Percentiles rank a stretch among this genome's conserved stretches.
These are phyloP conservation scores for Yamadazyma aaseri DNA, from an alignment of 1,139 yeast species.

Conservation along the genomic window DNA sequence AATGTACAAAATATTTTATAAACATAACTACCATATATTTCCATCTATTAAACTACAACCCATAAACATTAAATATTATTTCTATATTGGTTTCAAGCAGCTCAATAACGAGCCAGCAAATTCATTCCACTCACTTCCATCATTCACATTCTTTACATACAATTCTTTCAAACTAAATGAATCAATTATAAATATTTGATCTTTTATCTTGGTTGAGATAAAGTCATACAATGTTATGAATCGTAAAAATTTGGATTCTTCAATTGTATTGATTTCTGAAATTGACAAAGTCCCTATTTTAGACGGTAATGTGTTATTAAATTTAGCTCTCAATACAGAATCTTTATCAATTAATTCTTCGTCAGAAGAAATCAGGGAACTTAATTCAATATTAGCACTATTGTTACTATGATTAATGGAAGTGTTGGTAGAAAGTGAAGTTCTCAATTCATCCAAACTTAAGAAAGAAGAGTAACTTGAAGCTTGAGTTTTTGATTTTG, in stretches of 20 bases:
- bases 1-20: slow-evolving; percentile 2
- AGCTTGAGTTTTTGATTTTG: slow-evolving; percentile 7
- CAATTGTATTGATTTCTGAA: slow-evolving; percentile 4
- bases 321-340: slow-evolving; percentile 6
- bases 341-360: slow-evolving; percentile 13
- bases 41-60: neutral
- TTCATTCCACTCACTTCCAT: slow-evolving; percentile 12
- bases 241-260: slow-evolving; percentile 28
- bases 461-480: slow-evolving; percentile 29
- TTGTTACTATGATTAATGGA: slow-evolving; percentile 8
- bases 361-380: slow-evolving; percentile 22
- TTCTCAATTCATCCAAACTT: slow-evolving; percentile 28
- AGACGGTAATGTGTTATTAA: neutral
- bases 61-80: neutral
- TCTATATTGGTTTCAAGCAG: slow-evolving; percentile 6
- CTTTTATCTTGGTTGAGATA: slow-evolving; percentile 16
- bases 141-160: slow-evolving; percentile 14
- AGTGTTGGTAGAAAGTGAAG: no score
- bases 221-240: slow-evolving; percentile 32
- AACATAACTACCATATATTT: no score
- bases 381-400: slow-evolving; percentile 5
- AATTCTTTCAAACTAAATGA: slow-evolving; percentile 20
- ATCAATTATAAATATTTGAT: slow-evolving; percentile 18
- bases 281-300: neutral
- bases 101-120: slow-evolving; percentile 9